phyloP scores from a whole-genome alignment of 2,329 filamentous ascomycete genomes.

The Paracorniculantispora psalliotae region DNA sequence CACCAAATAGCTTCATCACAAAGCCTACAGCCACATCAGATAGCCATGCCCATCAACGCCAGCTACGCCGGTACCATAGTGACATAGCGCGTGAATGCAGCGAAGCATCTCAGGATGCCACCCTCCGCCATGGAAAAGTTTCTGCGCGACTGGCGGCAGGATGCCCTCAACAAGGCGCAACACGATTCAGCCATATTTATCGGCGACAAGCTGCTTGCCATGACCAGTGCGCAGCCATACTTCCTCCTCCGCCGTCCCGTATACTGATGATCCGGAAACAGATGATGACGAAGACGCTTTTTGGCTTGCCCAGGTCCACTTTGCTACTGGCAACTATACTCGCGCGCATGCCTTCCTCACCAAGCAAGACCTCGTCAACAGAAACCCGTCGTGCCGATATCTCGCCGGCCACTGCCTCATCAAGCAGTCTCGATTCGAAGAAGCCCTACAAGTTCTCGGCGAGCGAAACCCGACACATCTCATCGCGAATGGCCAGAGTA shows the following conservation, averaged over 20 bases:
- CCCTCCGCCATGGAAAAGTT: slow-evolving; percentile 73
- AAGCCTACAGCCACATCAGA: background rate
- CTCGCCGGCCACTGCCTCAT: slow-evolving; percentile 91
- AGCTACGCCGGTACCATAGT: background rate
- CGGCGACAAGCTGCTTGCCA: slow-evolving; percentile 89
- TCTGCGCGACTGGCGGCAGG: slow-evolving; percentile 89
- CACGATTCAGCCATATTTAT: slow-evolving; percentile 96
- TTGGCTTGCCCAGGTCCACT: slow-evolving; percentile 97
- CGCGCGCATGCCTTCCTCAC: slow-evolving; percentile 82
- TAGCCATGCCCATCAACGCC: background rate
- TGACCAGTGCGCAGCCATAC: slow-evolving; percentile 66
- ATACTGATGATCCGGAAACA: slow-evolving; percentile 30
- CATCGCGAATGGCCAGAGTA: slow-evolving; percentile 51
- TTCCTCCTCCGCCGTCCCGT: background rate
- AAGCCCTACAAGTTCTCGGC: slow-evolving; percentile 79
- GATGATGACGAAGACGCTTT: slow-evolving; percentile 93
- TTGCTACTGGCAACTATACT: slow-evolving; percentile 90
- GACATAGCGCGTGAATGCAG: background rate
- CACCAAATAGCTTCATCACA: slow-evolving; percentile 5
- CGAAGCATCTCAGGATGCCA: background rate
- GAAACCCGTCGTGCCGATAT: slow-evolving; percentile 85
- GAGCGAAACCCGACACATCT: slow-evolving; percentile 93
- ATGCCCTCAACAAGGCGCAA: slow-evolving; percentile 92
- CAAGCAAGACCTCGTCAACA: slow-evolving; percentile 73
- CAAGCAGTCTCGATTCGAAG: slow-evolving; percentile 84